These are phyloP conservation scores for Cyclotella sp. DNA, from an alignment of 108 stramenopile genomes.

Conservation along the genomic window DNA sequence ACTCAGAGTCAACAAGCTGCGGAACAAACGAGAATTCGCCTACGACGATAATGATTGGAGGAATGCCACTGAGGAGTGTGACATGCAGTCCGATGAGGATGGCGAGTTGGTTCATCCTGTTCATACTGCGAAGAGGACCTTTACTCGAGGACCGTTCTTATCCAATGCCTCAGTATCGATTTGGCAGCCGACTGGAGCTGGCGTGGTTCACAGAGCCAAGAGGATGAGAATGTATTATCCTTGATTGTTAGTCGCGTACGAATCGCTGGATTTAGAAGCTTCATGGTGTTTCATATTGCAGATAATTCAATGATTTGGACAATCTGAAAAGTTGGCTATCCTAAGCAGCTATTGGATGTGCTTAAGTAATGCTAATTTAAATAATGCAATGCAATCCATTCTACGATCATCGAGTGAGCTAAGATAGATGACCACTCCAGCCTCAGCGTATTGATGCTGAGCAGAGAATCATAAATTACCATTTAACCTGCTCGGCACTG, in stretches of 20 bases:
- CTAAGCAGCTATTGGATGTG: conserved; percentile 20
- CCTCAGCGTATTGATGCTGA: too few relatives aligned
- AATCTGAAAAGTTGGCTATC: conserved; percentile 12
- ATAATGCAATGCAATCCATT: background rate
- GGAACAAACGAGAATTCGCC: conserved; percentile 54
- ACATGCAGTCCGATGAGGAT: conserved; percentile 38
- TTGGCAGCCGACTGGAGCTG: conserved; percentile 5
- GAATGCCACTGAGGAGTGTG: conserved; percentile 50
- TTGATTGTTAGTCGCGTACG: conserved; percentile 7
- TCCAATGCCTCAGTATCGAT: conserved; percentile 10
- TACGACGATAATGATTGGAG: conserved; percentile 53
- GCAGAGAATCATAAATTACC: too few relatives aligned
- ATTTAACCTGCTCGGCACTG: too few relatives aligned
- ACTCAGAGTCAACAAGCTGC: conserved; percentile 42
- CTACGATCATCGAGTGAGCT: too few relatives aligned
- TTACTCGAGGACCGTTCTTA: conserved; percentile 14
- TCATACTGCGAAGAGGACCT: conserved; percentile 21
- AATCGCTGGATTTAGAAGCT: background rate
- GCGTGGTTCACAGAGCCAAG: conserved; percentile 39
- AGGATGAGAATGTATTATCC: conserved; percentile 57
- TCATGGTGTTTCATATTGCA: background rate
- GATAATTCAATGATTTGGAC: background rate
- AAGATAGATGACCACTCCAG: too few relatives aligned
- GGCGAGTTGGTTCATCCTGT: conserved; percentile 54
- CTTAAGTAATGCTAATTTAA: conserved; percentile 15